Conservation (phyloP, 345 rosid species). For the Hibiscus tridactylites region DNA sequence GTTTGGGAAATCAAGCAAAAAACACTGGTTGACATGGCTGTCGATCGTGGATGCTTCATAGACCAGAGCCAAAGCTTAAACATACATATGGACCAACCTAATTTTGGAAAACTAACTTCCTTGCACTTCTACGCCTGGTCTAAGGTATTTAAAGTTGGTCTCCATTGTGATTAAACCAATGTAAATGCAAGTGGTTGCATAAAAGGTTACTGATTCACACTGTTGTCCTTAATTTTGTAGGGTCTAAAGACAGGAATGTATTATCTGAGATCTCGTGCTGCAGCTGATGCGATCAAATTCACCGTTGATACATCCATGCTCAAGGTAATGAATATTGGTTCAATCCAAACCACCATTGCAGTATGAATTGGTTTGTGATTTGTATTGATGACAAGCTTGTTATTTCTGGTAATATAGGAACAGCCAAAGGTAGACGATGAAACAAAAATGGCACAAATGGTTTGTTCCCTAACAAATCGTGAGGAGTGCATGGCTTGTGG, state of each 20-base stretch:
- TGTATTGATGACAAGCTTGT: not conserved
- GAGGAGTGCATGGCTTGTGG: slow-evolving; percentile 90
- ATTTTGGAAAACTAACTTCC: not conserved
- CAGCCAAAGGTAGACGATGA: slow-evolving; percentile 31
- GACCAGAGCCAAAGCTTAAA: not conserved
- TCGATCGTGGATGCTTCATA: not conserved
- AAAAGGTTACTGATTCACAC: not conserved
- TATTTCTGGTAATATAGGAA: slow-evolving; percentile 25
- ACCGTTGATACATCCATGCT: slow-evolving; percentile 73
- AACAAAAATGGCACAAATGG: slow-evolving; percentile 73
- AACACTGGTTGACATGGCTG: not conserved
- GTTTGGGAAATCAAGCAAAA: not conserved
- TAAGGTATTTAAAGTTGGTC: slow-evolving; percentile 13
- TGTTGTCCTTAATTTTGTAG: slow-evolving; percentile 18
- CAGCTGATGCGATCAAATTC: slow-evolving; percentile 95
- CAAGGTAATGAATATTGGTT: slow-evolving; percentile 28
- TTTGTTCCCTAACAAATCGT: slow-evolving; percentile 73
- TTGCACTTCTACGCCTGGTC: not conserved
- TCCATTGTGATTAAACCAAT: not conserved
- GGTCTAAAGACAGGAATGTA: slow-evolving; percentile 95
- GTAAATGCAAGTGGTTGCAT: not conserved
- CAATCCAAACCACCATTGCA: not conserved
- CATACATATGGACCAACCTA: not conserved
- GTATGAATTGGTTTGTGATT: not conserved
- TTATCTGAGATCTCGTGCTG: slow-evolving; percentile 82